Evolutionary conservation across 106 monocot genomes (phyloP), one percentile per base, ranked within the genome.

Genomic region (Chionographis japonica): DNA sequence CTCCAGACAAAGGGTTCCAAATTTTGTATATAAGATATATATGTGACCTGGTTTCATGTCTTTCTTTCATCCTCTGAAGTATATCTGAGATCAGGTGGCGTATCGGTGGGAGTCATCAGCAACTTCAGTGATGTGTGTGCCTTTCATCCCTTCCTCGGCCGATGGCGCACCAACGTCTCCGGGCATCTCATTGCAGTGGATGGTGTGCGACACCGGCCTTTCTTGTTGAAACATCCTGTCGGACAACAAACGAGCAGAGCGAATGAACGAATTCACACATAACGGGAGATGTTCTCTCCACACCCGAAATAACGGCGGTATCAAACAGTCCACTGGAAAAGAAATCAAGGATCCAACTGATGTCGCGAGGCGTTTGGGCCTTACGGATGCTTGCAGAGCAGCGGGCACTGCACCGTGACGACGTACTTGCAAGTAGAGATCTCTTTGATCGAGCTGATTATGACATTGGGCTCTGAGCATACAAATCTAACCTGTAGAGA

Each of bases 401-500:
- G 72, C 27, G 91, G 75, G 46, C 81, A 81, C 39, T 95, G 88
- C 35, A 90, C 49, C 7, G 85, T 94, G 54, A 90, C 66, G 36
- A 75, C 86, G 78, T 91, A 95, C 63, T 89, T 95, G 81, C 95
- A 95, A 14, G 95, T 91, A 36, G 95, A 81, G 51, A 90, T 91
- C 79, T 95, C 88, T 67, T 88, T 95, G 56, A 95, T 74, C 4
- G 91, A 95, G 68, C 81, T 91, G 38, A 95, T 80, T 46, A 84
- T 54, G 19, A 89, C 81, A 6, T 74, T 36, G 4, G 70, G 69
- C 55, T 91, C 95, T 11, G 84, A 79, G 73, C 95, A 95, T 9
- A 95, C 77, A 78, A 88, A 95, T 42, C 86, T 79, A 56, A 86
- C 79, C 89, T 93, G 78, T 15, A 62, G 51, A 11, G 15, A 68